These are phyloP conservation scores for Penicillium sp. DNA, from an alignment of 2,329 filamentous ascomycete species.

Conservation along the genomic window DNA sequence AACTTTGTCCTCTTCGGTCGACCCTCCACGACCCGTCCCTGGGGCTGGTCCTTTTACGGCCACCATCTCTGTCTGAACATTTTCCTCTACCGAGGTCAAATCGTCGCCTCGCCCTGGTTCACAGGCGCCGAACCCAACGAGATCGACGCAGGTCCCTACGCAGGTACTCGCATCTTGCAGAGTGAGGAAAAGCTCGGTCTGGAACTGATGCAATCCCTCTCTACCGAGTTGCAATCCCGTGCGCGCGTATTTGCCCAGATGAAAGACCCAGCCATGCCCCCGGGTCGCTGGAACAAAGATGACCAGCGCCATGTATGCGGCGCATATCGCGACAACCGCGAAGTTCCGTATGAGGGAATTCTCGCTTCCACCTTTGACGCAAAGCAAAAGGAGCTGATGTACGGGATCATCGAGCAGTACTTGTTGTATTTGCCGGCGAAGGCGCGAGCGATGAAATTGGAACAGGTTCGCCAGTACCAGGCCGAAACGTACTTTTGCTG, in stretches of 20 bases:
- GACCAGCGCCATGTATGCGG: constrained; percentile 74
- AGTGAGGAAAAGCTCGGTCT: constrained; percentile 60
- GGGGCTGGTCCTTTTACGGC: constrained; percentile 71
- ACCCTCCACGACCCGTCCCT: constrained; percentile 53
- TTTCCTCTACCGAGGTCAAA: constrained; percentile 59
- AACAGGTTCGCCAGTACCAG: constrained; percentile 51
- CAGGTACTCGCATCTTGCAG: constrained; percentile 61
- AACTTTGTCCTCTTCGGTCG: constrained; percentile 67
- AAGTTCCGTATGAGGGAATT: constrained; percentile 69
- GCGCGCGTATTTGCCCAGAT: constrained; percentile 57
- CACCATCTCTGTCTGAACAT: constrained; percentile 71
- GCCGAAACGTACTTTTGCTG: constrained; percentile 73
- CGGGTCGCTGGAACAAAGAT: constrained; percentile 66
- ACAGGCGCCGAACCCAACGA: constrained; percentile 74
- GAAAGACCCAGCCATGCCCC: constrained; percentile 59
- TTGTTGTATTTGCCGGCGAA: constrained; percentile 59
- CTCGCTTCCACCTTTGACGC: constrained; percentile 41
- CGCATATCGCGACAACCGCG: constrained; percentile 70
- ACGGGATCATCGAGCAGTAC: constrained; percentile 58
- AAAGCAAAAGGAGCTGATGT: constrained; percentile 50
- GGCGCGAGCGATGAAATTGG: constrained; percentile 51
- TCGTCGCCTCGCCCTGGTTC: constrained; percentile 68
- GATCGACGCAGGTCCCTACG: constrained; percentile 59
- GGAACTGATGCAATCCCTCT: constrained; percentile 62
- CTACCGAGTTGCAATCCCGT: constrained; percentile 38